These are phyloP conservation scores for Pseudocercospora vitis DNA, from an alignment of 2,329 filamentous ascomycete species.

Conservation along the genomic window DNA sequence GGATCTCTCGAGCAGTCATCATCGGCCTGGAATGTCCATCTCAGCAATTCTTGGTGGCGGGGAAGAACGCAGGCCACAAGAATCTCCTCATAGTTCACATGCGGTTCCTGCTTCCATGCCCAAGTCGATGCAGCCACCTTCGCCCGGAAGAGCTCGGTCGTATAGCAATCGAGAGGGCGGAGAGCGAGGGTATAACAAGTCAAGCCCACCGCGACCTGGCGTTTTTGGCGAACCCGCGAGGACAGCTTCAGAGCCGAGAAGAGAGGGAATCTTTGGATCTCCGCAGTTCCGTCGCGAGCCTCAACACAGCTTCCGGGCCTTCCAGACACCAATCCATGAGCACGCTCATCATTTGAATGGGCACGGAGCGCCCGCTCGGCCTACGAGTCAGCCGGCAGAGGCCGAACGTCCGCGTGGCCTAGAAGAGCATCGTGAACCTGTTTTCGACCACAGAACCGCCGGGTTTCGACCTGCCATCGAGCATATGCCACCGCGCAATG, in stretches of 20 bases:
- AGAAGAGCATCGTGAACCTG: conserved; percentile 32
- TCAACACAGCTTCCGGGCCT: conserved; percentile 36
- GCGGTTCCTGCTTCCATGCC: conserved; percentile 36
- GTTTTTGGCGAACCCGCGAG: conserved; percentile 32
- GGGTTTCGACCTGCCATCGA: conserved; percentile 33
- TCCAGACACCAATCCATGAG: conserved; percentile 29
- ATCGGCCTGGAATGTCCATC: conserved; percentile 70
- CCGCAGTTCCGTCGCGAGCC: conserved; percentile 36
- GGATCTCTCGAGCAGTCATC: conserved; percentile 56
- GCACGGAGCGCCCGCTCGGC: conserved; percentile 29
- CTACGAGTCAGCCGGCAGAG: conserved; percentile 40
- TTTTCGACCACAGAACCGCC: conserved; percentile 25
- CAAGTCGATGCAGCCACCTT: conserved; percentile 50
- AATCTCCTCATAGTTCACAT: conserved; percentile 37
- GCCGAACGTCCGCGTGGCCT: conserved; percentile 21
- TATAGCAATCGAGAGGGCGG: conserved; percentile 39
- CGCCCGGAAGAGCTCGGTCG: conserved; percentile 42
- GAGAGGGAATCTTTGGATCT: conserved; percentile 37
- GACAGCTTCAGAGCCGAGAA: conserved; percentile 29
- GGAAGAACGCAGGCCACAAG: conserved; percentile 32
- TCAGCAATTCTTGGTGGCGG: conserved; percentile 65
- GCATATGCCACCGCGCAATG: conserved; percentile 16
- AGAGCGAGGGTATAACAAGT: conserved; percentile 28
- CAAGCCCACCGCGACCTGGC: conserved; percentile 29
- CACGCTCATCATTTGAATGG: conserved; percentile 28